Base-by-base conservation (phyloP, 2,329 filamentous ascomycete species). In the Clonostachys solani region DNA sequence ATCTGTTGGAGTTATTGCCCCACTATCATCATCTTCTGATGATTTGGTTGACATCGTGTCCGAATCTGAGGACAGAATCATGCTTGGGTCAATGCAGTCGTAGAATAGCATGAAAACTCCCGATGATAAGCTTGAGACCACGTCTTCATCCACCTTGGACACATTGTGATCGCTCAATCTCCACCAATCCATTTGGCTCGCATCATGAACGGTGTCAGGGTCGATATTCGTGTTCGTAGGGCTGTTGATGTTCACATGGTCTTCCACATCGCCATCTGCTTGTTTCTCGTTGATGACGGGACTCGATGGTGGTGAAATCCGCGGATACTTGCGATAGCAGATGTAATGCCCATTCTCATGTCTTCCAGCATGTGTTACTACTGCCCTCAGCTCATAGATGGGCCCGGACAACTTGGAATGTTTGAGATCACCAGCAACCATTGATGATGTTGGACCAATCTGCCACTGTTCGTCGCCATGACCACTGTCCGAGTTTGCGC, bases 91-190 rank as follows among this genome's bases (percentile, higher is more conserved):
- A 19, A 87, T 71, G 42, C 80, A 81, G 62, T 99, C 92, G 63
- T 97, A 99, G 64, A 97, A 97, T 1, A 97, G 77, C 92, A 99
- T 97, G 61, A 97, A 97, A 1, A 92, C 92, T 2, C 89, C 90
- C 0, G 65, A 61, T 0, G 84, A 84, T 55, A 95, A 86, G 3
- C 75, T 77, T 44, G 94, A 70, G 1, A 95, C 88, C 29, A 79
- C 77, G 12, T 84, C 77, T 61, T 96, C 89, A 17, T 80, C 80
- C 19, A 92, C 86, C 53, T 80, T 75, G 50, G 75, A 81, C 8
- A 97, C 92, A 52, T 87, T 84, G 50, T 96, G 89, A 58, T 97
- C 92, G 62, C 92, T 97, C 29, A 97, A 75, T 15, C 88, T 78
- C 85, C 90, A 99, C 94, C 94, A 97, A 49, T 81, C 78, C 23